Evolutionary conservation across 2,329 filamentous ascomycete species (phyloP), one percentile per base, ranked within the genome.

Genomic region (Verticillium zaregamsianum): DNA sequence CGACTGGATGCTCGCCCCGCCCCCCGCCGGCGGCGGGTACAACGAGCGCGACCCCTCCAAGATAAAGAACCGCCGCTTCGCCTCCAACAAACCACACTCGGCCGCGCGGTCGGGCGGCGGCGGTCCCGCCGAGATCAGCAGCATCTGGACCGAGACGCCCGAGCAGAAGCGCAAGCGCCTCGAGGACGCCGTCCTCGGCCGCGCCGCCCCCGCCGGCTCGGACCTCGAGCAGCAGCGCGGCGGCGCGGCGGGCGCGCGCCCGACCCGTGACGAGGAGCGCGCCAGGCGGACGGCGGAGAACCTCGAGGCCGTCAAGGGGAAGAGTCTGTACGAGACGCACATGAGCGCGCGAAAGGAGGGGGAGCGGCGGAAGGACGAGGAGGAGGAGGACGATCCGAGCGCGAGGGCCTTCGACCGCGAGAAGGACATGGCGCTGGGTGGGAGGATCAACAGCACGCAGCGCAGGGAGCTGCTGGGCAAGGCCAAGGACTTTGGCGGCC

Each of bases 101-200:
- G 68, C 72, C 1, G 60, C 68, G 0, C 64, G 65, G 2, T 67
- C 67, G 11, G 64, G 69, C 11, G 74, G 72, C 5, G 72, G 70
- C 9, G 66, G 68, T 32, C 63, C 63, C 20, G 79, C 79, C 64
- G 82, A 82, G 14, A 82, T 92, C 55, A 84, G 85, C 70, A 87
- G 86, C 25, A 86, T 94, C 54, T 98, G 94, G 94, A 93, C 92
- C 0, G 94, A 98, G 74, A 97, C 92, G 9, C 91, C 92, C 0
- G 91, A 94, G 72, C 86, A 97, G 76, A 96, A 96, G 74, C 86
- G 91, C 62, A 88, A 90, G 74, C 84, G 92, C 45, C 77, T 97
- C 25, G 88, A 90, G 68, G 88, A 96, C 72, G 87, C 95, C 59
- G 90, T 96, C 12, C 84, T 97, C 67, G 93, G 93, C 0, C 86